These are phyloP conservation scores for Bassia scoparia DNA, from an alignment of 148 eudicot genomes.

Conservation along the genomic window DNA sequence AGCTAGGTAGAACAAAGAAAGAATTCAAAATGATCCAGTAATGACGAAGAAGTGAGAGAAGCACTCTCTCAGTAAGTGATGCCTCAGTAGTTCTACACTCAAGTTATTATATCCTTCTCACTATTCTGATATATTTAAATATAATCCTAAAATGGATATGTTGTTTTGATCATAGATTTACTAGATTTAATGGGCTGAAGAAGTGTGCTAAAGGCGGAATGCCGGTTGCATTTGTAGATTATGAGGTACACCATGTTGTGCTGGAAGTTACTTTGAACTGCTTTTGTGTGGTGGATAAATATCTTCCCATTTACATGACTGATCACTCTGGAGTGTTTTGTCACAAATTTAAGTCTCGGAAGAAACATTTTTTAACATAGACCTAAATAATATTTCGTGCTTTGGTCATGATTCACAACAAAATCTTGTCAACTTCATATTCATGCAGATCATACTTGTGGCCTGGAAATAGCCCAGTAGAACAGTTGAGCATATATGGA, in stretches of 20 bases:
- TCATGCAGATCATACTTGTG: too few relatives aligned
- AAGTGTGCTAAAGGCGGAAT: constrained; percentile 77
- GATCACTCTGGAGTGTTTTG: background rate
- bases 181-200: constrained; percentile 76
- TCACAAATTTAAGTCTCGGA: too few relatives aligned
- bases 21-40: too few relatives aligned
- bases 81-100: background rate
- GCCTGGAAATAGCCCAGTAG: background rate
- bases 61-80: constrained; percentile 59
- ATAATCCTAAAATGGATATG: background rate
- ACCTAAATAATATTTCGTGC: too few relatives aligned
- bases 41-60: constrained; percentile 65
- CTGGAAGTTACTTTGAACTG: background rate
- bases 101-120: background rate
- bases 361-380: too few relatives aligned
- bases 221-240: constrained; percentile 98
- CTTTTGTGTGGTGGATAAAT: background rate
- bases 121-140: too few relatives aligned
- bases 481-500: background rate
- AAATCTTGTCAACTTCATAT: too few relatives aligned
- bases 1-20: too few relatives aligned
- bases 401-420: too few relatives aligned
- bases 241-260: constrained; percentile 53
- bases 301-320: background rate
- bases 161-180: constrained; percentile 45